Evolutionary conservation across 495 filamentous ascomycete genomes (phyloP).

Genomic region (Diplogelasinospora grovesii): DNA sequence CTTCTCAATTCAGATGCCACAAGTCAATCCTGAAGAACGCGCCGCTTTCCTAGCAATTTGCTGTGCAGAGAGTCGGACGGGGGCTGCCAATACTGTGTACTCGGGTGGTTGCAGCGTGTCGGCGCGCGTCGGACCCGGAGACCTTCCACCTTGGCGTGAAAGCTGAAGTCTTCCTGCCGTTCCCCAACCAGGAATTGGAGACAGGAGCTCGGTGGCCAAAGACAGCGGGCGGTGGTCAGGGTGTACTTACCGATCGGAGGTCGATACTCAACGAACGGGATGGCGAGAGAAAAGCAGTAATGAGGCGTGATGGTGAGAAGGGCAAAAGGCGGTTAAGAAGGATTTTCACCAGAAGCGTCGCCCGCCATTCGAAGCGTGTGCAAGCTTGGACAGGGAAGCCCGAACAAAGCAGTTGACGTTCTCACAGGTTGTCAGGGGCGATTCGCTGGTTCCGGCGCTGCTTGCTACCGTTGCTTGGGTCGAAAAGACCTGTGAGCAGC

Average conservation of each 20-base stretch:
- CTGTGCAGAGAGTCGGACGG: conserved; percentile 8
- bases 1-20: not conserved
- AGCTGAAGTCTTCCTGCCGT: conserved; percentile 5
- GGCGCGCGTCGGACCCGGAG: conserved; percentile 4
- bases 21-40: conserved; percentile 2
- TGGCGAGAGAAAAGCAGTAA: conserved; percentile 5
- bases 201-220: conserved; percentile 5
- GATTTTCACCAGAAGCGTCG: no score
- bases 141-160: not conserved
- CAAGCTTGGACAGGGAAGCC: conserved; percentile 27
- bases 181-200: conserved; percentile 3
- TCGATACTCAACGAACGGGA: conserved; percentile 15
- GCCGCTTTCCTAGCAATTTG: conserved; percentile 12
- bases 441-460: conserved; percentile 16
- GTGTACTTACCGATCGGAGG: conserved; percentile 16
- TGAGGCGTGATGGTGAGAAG: conserved; percentile 2
- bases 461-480: no score
- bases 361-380: conserved; percentile 14
- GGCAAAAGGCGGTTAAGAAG: conserved; percentile 22
- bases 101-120: not conserved
- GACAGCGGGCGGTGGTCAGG: conserved; percentile 10
- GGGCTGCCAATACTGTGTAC: no score
- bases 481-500: conserved; percentile 1
- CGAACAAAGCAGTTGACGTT: conserved; percentile 23
- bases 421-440: conserved; percentile 31